Percentiles rank a stretch among this genome's conserved stretches.
Evolutionary conservation across 345 rosid genomes (phyloP).

Genomic region (Streptanthus diversifolius): DNA sequence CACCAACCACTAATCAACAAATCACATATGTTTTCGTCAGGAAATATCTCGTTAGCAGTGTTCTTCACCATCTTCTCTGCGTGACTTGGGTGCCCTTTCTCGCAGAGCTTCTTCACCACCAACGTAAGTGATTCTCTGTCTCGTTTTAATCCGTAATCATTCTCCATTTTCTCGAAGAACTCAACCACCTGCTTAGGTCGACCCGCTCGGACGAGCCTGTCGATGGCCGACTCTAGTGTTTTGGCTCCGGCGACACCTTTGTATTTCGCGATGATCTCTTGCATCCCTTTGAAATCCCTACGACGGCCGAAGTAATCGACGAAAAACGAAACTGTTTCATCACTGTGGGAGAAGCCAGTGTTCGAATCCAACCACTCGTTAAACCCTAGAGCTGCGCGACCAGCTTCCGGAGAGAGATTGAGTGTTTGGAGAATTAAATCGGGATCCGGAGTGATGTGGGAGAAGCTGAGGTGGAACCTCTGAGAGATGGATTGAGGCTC

Average conservation of each 20-base stretch:
- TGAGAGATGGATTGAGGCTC: slow-evolving; percentile 54
- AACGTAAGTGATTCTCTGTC: slow-evolving; percentile 57
- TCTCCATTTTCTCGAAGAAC: slow-evolving; percentile 80
- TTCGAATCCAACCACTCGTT: slow-evolving; percentile 58
- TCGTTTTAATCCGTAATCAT: slow-evolving; percentile 66
- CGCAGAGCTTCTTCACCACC: slow-evolving; percentile 69
- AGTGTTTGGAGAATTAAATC: slow-evolving; percentile 56
- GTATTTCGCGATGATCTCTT: slow-evolving; percentile 51
- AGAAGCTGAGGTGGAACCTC: slow-evolving; percentile 66
- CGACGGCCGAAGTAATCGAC: slow-evolving; percentile 84
- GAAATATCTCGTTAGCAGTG: slow-evolving; percentile 78
- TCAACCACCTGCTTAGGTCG: slow-evolving; percentile 60
- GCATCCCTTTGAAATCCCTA: slow-evolving; percentile 81
- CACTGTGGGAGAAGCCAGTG: slow-evolving; percentile 51
- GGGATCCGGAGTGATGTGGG: slow-evolving; percentile 66
- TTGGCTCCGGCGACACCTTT: slow-evolving; percentile 52
- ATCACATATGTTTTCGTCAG: slow-evolving; percentile 78
- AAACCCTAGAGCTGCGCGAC: slow-evolving; percentile 69
- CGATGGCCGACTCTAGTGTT: slow-evolving; percentile 51
- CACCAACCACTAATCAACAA: slow-evolving; percentile 92
- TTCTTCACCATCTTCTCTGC: slow-evolving; percentile 89
- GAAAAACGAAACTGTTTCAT: slow-evolving; percentile 72
- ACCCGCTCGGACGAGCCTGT: slow-evolving; percentile 77
- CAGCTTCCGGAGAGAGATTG: slow-evolving; percentile 69
- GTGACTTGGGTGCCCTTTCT: slow-evolving; percentile 57